Conservation (phyloP, 345 rosid species). For the Salix caprea region DNA sequence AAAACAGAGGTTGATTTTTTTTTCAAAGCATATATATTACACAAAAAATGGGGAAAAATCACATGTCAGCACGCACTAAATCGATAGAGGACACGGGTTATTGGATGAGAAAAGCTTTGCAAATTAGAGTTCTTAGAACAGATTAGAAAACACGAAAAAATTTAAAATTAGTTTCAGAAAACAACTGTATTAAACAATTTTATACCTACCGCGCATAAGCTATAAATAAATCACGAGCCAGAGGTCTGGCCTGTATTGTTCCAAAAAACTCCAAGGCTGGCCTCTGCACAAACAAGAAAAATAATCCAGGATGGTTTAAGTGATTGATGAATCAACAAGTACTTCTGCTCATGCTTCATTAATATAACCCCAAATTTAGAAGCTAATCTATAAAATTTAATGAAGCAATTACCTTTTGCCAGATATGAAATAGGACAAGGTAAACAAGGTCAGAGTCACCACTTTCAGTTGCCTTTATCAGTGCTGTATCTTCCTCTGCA, state of each 20-base stretch:
- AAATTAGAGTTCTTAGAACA: neutral
- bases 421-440: conserved; percentile 90
- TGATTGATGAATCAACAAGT: neutral
- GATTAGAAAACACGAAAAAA: neutral
- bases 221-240: conserved; percentile 82
- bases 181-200: neutral
- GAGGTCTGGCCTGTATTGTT: conserved; percentile 75
- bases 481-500: conserved; percentile 91
- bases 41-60: neutral
- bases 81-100: neutral
- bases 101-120: neutral
- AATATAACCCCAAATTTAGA: neutral
- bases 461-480: conserved; percentile 89
- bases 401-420: conserved; percentile 68
- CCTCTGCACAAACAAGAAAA: conserved; percentile 50
- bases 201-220: conserved; percentile 62
- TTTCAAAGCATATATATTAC: neutral
- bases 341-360: neutral
- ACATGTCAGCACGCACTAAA: neutral
- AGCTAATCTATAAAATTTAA: neutral
- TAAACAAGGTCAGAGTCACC: conserved; percentile 95
- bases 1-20: neutral
- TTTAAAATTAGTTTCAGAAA: neutral
- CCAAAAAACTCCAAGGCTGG: conserved; percentile 81
- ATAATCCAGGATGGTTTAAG: neutral